Percentiles rank a stretch among this genome's conserved stretches.
Evolutionary conservation across 2,329 filamentous ascomycete species (phyloP).

Genomic region (Trichophyton mentagrophytes): DNA sequence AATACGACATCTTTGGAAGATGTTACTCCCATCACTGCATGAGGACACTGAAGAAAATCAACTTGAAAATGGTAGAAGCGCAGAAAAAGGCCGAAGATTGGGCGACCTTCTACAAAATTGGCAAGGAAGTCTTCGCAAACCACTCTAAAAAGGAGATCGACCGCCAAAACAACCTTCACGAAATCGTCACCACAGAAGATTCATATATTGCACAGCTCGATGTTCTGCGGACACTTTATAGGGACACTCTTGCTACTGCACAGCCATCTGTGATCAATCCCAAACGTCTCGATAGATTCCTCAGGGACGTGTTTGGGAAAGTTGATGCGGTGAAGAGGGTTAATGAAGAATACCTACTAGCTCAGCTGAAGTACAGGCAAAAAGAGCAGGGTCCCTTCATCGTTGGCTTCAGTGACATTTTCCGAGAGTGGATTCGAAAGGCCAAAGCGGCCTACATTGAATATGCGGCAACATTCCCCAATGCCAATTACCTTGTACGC

Average conservation of each 20-base stretch:
- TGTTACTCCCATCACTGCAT: slow-evolving; percentile 95
- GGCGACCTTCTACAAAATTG: slow-evolving; percentile 77
- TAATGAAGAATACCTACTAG: slow-evolving; percentile 83
- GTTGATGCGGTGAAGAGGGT: slow-evolving; percentile 77
- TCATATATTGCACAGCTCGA: slow-evolving; percentile 80
- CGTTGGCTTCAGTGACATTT: slow-evolving; percentile 86
- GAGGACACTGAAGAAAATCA: slow-evolving; percentile 86
- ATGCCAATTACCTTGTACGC: slow-evolving; percentile 68
- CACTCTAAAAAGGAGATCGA: slow-evolving; percentile 78
- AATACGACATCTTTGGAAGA: slow-evolving; percentile 49
- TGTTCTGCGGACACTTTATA: slow-evolving; percentile 71
- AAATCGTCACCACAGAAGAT: slow-evolving; percentile 89
- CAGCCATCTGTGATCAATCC: slow-evolving; percentile 71
- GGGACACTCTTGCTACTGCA: slow-evolving; percentile 60
- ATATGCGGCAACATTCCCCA: slow-evolving; percentile 78
- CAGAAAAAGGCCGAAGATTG: slow-evolving; percentile 65
- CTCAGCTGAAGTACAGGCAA: slow-evolving; percentile 91
- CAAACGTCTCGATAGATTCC: slow-evolving; percentile 64
- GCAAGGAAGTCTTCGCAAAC: slow-evolving; percentile 58
- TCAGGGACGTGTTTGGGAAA: slow-evolving; percentile 78
- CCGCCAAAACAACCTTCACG: slow-evolving; percentile 85
- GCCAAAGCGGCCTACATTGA: slow-evolving; percentile 80
- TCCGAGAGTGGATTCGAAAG: slow-evolving; percentile 96
- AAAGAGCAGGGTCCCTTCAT: slow-evolving; percentile 95
- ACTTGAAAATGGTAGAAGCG: slow-evolving; percentile 60